Evolutionary conservation across 306 rosid species (phyloP), one percentile per base, ranked within the genome.

Genomic region (Styphnolobium japonicum): DNA sequence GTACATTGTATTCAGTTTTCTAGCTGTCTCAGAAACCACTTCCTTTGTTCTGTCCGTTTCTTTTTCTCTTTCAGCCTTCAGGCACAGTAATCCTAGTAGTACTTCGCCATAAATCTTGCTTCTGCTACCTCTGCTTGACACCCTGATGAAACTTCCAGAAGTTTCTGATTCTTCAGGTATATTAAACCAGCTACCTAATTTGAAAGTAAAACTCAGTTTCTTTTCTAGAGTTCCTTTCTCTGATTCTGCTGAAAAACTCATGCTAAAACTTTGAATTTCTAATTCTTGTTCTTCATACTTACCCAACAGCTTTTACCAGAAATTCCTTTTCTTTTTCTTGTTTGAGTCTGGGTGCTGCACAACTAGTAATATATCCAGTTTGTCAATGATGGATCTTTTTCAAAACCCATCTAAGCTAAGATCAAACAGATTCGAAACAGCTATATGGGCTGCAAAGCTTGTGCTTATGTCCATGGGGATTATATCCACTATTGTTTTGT

Each of bases 401-500:
- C 63, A 68, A 51, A 85, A 49, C 82, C 87, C 88, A 42, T 77
- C 68, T 15, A n/a, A n/a, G n/a, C 45, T 37, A 21, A 85, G 67
- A 73, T 40, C 80, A 55, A 83, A 65, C 42, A 89, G 77, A 79
- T 80, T 94, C 9, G 92, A 90, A 79, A 86, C 80, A n/a, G 71
- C 88, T 48, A 71, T 90, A 25, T 82, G 92, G 85, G 86, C 79
- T 11, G 82, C 85, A 33, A 88, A 83, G 85, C 22, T 91, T 55
- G 68, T 87, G 72, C 76, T 94, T 23, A 63, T 94, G 64, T 81
- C 77, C 25, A 79, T 86, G 55, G 97, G 97, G 65, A 21, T 85
- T 45, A 31, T 88, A 23, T 85, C 97, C 52, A 80, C 81, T 53
- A 67, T 86, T 70, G 57, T 83, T 63, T 85, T 90, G 80, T 73